Evolutionary conservation across 2,329 filamentous ascomycete genomes (phyloP).

Genomic region (Chrysoporthe deuterocubensis): DNA sequence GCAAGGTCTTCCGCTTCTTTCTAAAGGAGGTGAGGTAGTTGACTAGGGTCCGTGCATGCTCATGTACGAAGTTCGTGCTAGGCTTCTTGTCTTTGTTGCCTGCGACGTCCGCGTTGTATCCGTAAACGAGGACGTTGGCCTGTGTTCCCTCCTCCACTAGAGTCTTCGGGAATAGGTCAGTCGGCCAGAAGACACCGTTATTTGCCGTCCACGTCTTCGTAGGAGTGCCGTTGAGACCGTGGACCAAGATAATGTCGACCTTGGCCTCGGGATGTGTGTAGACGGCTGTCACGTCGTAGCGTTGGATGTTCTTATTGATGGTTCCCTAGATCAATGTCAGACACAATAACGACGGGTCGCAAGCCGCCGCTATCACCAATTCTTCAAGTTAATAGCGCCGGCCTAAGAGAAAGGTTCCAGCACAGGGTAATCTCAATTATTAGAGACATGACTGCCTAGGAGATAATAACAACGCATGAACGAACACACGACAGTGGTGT

Average conservation of each 20-base stretch:
- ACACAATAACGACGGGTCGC: not conserved
- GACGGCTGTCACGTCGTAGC: constrained; percentile 63
- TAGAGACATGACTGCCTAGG: not conserved
- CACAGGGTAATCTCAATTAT: not conserved
- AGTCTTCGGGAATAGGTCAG: constrained; percentile 66
- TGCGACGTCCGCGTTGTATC: constrained; percentile 72
- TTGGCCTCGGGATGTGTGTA: constrained; percentile 62
- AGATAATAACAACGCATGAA: not conserved
- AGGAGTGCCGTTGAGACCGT: constrained; percentile 71
- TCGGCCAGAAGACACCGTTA: constrained; percentile 69
- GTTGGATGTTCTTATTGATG: constrained; percentile 54
- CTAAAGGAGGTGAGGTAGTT: constrained; percentile 66
- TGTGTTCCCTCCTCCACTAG: constrained; percentile 52
- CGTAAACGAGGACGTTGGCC: constrained; percentile 72
- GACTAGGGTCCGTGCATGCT: constrained; percentile 73
- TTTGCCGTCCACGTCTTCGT: constrained; percentile 64
- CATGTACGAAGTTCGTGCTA: constrained; percentile 69
- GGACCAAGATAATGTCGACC: constrained; percentile 71
- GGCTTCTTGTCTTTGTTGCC: constrained; percentile 57
- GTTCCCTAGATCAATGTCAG: constrained; percentile 43
- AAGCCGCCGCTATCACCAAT: not conserved
- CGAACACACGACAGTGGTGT: not conserved
- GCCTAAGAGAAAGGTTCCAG: not conserved
- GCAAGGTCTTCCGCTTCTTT: constrained; percentile 57
- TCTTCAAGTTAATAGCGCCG: not conserved